Evolutionary conservation across 805 yeast genomes (phyloP).

Genomic region (Candida orba): DNA sequence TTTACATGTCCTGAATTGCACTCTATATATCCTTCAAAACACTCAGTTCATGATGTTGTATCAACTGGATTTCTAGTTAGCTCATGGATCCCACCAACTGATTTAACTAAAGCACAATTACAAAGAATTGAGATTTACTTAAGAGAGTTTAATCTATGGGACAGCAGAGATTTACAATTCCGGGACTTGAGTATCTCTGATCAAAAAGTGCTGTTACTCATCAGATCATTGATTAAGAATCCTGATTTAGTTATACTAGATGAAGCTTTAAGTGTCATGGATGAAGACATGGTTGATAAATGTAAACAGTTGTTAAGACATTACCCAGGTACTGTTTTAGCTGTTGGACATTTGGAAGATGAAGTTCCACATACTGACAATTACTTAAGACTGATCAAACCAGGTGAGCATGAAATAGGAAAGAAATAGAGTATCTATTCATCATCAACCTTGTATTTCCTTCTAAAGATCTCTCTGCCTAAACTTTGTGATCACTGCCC

Average conservation of each 20-base stretch:
- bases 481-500: too few relatives aligned
- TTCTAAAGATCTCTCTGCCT: too few relatives aligned
- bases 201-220: slow-evolving; percentile 71
- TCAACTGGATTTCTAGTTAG: slow-evolving; percentile 74
- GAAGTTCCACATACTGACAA: slow-evolving; percentile 73
- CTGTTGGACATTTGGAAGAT: slow-evolving; percentile 72
- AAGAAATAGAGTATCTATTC: slow-evolving; percentile 1
- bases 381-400: slow-evolving; percentile 26
- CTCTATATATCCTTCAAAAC: slow-evolving; percentile 62
- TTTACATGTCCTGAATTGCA: slow-evolving; percentile 90
- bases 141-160: slow-evolving; percentile 37
- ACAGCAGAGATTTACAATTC: slow-evolving; percentile 36
- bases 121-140: slow-evolving; percentile 38
- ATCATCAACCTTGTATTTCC: background rate
- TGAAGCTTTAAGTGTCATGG: slow-evolving; percentile 92
- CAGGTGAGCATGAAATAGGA: slow-evolving; percentile 31
- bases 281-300: slow-evolving; percentile 46
- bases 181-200: slow-evolving; percentile 54
- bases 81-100: slow-evolving; percentile 44
- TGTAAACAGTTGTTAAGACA: slow-evolving; percentile 45
- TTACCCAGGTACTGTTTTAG: slow-evolving; percentile 65
- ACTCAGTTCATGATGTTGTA: slow-evolving; percentile 50
- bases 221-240: slow-evolving; percentile 69
- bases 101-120: slow-evolving; percentile 31
- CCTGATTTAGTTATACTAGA: slow-evolving; percentile 80